Base-by-base conservation (phyloP, 192 early-diverging fungal species). In the Coemansia sp. region DNA sequence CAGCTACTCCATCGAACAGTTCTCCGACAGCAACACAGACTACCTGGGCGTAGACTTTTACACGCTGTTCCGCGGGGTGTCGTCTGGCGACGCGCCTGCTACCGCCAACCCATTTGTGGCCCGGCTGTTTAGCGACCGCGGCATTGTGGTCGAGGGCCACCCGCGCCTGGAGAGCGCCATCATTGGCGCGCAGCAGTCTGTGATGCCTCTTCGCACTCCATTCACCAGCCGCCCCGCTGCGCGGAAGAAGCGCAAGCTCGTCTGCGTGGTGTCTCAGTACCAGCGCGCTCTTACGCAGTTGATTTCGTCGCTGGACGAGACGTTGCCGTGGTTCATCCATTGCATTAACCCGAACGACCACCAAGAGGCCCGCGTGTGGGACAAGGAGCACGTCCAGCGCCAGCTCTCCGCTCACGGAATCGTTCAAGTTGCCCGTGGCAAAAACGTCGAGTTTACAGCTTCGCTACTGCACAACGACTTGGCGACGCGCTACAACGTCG, bases 41-140 rank as follows among this genome's bases (percentile, higher is more conserved):
- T 85, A 86, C 42, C 73, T 96, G 19, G 90, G 89, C 67, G 85
- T 90, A 2, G 93, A 96, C 70, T 93, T 94, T 79, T 90, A 95
- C 38, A 87, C 90, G 7, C 78, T 97, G 49, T 92, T 97, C 87
- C 88, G 93, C 40, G 91, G 92, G 3, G 86, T 73, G 2, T 71
- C 76, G 2, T 45, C 69, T 0, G 43, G 59, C 39, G 80, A 77
- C 51, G 46, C 70, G 12, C 76, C 86, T 6, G 73, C 86, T 6
- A 88, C 92, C 11, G 82, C 76, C 59, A 92, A 93, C 65, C 78
- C 86, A 2, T 95, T 96, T 67, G 82, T 94, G 41, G 82, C 87
- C 10, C 87, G 89, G 32, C 67, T 96, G 42, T 93, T 96, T 66
- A 86, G 88, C 15, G 91, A 93, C 45, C 84, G 84, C 37, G 83